These are phyloP conservation scores for Alternaria triticimaculans DNA, from an alignment of 2,329 filamentous ascomycete species.

Conservation along the genomic window DNA sequence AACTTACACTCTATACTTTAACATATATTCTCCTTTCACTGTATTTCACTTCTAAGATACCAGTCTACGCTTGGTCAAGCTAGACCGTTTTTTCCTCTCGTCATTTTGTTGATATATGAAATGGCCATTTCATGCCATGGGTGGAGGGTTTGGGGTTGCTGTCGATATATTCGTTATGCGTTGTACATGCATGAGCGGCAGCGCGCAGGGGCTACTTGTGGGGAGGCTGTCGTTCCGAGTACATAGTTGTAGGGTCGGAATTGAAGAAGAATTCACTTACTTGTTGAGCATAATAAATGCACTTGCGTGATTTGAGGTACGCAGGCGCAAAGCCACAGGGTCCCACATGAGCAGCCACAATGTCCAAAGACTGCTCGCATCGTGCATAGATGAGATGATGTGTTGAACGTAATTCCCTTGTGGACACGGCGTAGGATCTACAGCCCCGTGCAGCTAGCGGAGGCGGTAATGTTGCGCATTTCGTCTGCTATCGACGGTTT, in stretches of 20 bases:
- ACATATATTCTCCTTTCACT: conserved; percentile 33
- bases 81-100: conserved; percentile 43
- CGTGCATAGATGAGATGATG: neutral
- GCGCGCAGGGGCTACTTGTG: conserved; percentile 30
- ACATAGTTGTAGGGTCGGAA: conserved; percentile 40
- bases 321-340: neutral
- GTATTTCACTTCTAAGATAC: conserved; percentile 52
- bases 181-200: conserved; percentile 21
- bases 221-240: conserved; percentile 35
- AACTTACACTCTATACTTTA: conserved; percentile 38
- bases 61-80: conserved; percentile 45
- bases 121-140: conserved; percentile 19
- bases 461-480: conserved; percentile 29
- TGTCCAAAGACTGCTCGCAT: neutral
- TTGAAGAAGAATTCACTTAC: conserved; percentile 33
- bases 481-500: conserved; percentile 29
- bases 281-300: neutral
- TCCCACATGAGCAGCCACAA: neutral
- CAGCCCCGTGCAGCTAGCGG: conserved; percentile 2
- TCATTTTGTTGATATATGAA: conserved; percentile 24
- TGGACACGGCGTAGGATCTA: neutral
- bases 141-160: conserved; percentile 24
- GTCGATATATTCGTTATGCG: conserved; percentile 32
- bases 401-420: neutral
- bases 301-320: neutral